Conservation (phyloP, 305 asterid genomes). For the Solanum aculeatissimum region DNA sequence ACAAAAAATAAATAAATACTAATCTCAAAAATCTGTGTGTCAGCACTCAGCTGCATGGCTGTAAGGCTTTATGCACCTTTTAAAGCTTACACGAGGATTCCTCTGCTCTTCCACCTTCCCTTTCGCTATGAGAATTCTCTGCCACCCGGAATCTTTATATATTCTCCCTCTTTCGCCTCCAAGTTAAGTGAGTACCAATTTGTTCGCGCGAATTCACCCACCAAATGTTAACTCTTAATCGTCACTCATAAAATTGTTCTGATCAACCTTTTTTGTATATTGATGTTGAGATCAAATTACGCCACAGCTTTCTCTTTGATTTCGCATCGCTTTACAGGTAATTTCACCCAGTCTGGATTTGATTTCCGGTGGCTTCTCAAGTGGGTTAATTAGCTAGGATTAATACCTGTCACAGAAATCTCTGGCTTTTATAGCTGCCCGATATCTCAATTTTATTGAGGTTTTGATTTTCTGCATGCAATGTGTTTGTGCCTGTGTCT, state of each 20-base stretch:
- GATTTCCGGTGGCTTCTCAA: not conserved
- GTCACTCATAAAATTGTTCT: not conserved
- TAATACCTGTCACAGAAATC: not conserved
- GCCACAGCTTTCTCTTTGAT: slow-evolving; percentile 6
- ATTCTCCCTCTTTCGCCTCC: not conserved
- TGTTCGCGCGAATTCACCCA: not conserved
- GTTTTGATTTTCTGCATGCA: slow-evolving; percentile 25
- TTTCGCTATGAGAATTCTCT: slow-evolving; percentile 27
- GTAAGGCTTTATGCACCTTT: slow-evolving; percentile 31
- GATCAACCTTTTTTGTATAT: not conserved
- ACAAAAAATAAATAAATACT: not conserved
- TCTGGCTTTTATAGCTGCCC: not conserved
- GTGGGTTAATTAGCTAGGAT: slow-evolving; percentile 8
- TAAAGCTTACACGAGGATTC: slow-evolving; percentile 53
- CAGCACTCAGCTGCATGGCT: slow-evolving; percentile 61
- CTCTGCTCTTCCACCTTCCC: slow-evolving; percentile 19
- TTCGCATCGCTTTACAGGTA: not conserved
- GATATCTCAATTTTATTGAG: not conserved
- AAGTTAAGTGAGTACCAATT: slow-evolving; percentile 1
- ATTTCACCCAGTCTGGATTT: not conserved
- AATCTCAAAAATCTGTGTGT: not conserved
- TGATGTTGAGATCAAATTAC: slow-evolving; percentile 11
- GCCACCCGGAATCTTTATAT: slow-evolving; percentile 30
- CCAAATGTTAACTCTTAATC: not conserved
- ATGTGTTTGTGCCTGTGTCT: slow-evolving; percentile 26